Evolutionary conservation across 2,329 filamentous ascomycete genomes (phyloP), one percentile per base, ranked within the genome.

Genomic region (Orbilia quercus): DNA sequence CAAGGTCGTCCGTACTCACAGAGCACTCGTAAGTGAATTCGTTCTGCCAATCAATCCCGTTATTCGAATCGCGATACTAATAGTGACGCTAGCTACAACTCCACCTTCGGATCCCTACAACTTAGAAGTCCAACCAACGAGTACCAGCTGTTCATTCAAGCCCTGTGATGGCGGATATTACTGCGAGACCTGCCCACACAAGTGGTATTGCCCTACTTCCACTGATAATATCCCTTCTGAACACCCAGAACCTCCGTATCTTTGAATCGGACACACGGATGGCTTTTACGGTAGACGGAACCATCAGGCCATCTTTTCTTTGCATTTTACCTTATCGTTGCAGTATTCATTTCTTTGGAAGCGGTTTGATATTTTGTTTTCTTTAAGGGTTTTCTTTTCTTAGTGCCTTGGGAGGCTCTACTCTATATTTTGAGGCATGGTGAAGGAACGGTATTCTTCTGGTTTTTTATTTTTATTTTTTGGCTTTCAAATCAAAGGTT

Each of bases 151-250:
- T 44, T 64, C 67, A 6, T 72, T 64, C 22, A 65, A 65, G 47
- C 67, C 67, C 42, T 72, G 67, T 16, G 53, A 65, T 25, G 59
- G 59, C 12, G 67, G 67, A 31, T 65, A 72, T 28, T 72, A 65
- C 28, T 72, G 67, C 31, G 67, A 65, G 47, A 65, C 59, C 7
- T 72, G 67, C 23, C 59, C 67, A n/a, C 67, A 72, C 23, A 58
- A 72, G 31, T 72, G 67, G 67, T 72, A 72, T 42, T 72, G 67
- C 23, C 67, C 67, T 14, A 72, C 67, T 12, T 44, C 53, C 4
- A 54, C 44, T 22, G 25, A 71, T 40, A 16, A 28, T 20, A 23
- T 2, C 25, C 38, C 50, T 7, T 31, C 51, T 22, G 36, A 55
- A 44, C 34, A 44, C 42, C 20, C 40, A 59, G 65, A 72, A 16